Percentiles rank a stretch among this genome's conserved stretches.
phyloP scores from a whole-genome alignment of 2,329 filamentous ascomycete genomes.

The Didymella keratinophila region DNA sequence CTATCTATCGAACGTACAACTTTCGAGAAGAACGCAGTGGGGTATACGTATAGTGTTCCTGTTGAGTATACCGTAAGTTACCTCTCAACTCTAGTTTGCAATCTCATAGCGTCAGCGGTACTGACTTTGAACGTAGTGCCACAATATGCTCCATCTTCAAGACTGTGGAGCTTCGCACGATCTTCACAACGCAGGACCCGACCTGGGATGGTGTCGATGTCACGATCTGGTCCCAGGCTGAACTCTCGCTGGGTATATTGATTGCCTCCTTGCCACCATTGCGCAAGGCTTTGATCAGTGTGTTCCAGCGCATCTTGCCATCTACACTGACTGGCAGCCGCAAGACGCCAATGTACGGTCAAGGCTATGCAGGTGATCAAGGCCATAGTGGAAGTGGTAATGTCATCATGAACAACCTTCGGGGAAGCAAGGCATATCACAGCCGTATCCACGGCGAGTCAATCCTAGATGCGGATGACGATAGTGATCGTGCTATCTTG shows the following conservation, averaged over 20 bases:
- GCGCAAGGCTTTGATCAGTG: slow-evolving; percentile 32
- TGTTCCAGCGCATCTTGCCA: slow-evolving; percentile 29
- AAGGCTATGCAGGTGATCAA: slow-evolving; percentile 11
- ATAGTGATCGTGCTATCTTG: slow-evolving; percentile 37
- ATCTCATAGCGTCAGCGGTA: neutral
- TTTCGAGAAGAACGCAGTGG: slow-evolving; percentile 35
- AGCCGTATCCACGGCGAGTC: slow-evolving; percentile 29
- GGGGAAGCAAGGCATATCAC: slow-evolving; percentile 31
- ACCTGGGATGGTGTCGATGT: slow-evolving; percentile 37
- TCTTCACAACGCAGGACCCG: slow-evolving; percentile 32
- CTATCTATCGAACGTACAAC: slow-evolving; percentile 36
- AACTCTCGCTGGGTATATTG: slow-evolving; percentile 32
- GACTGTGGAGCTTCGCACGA: slow-evolving; percentile 31
- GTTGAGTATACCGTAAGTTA: slow-evolving; percentile 38
- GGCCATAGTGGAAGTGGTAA: slow-evolving; percentile 1
- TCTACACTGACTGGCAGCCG: slow-evolving; percentile 15
- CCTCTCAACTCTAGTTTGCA: too few species aligned
- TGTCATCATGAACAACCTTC: slow-evolving; percentile 6
- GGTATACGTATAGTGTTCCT: slow-evolving; percentile 41
- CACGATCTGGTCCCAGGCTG: slow-evolving; percentile 35
- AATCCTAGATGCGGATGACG: slow-evolving; percentile 30
- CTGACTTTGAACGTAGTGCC: slow-evolving; percentile 24
- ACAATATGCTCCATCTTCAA: slow-evolving; percentile 42
- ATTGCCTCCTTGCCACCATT: slow-evolving; percentile 35
- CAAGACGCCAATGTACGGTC: slow-evolving; percentile 14